Evolutionary conservation across 768 basidiomycete genomes (phyloP).

Genomic region (Boletus speciosus): DNA sequence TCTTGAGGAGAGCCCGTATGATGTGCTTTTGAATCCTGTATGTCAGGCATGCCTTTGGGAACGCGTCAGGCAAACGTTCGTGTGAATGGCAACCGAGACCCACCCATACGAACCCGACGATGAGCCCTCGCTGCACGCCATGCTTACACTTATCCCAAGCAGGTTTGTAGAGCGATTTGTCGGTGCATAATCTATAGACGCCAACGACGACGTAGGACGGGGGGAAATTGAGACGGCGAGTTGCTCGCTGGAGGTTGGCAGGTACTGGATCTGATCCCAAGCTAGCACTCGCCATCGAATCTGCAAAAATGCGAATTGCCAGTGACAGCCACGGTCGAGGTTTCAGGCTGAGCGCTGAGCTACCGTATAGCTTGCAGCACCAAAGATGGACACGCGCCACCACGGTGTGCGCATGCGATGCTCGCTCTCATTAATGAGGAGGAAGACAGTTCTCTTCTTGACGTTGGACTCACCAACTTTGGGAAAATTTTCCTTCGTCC

Average conservation of each 20-base stretch:
- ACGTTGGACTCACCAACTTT: background rate
- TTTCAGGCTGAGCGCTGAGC: background rate
- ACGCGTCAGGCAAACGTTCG: background rate
- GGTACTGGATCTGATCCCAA: slow-evolving; percentile 36
- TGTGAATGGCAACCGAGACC: slow-evolving; percentile 13
- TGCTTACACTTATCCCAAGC: slow-evolving; percentile 86
- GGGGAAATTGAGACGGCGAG: slow-evolving; percentile 65
- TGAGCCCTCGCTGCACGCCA: slow-evolving; percentile 64
- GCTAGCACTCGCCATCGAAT: background rate
- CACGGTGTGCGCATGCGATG: background rate
- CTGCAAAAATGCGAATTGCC: background rate
- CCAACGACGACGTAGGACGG: slow-evolving; percentile 86
- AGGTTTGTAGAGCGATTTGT: slow-evolving; percentile 63
- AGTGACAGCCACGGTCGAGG: background rate
- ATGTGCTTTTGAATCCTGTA: slow-evolving; percentile 71
- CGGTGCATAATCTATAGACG: slow-evolving; percentile 76
- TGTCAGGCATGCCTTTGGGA: slow-evolving; percentile 54
- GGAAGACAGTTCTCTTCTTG: background rate
- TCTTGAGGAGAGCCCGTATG: slow-evolving; percentile 39
- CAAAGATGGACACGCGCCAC: background rate
- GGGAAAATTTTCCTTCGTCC: background rate
- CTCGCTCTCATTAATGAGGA: no score
- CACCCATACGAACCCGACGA: slow-evolving; percentile 72
- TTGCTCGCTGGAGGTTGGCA: slow-evolving; percentile 46
- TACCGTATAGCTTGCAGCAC: background rate